Evolutionary conservation across 495 filamentous ascomycete species (phyloP), one percentile per base, ranked within the genome.

Genomic region (Arthonia radiata): DNA sequence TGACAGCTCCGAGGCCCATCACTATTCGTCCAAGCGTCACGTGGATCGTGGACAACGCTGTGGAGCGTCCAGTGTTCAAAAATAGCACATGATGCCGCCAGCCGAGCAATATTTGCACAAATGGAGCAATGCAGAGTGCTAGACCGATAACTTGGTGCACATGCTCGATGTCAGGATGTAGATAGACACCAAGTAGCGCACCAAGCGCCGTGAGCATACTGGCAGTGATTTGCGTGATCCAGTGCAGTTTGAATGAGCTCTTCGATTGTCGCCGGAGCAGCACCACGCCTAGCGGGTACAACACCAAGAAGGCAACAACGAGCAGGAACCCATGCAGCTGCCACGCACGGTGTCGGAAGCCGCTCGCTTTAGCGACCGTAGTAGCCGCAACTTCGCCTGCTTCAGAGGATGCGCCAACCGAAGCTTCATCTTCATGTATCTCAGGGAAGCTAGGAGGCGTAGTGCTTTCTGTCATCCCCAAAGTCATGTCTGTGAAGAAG

Each of bases 61-160:
- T 47, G 22, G 39, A 18, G 17, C 37, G 23, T 8, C 31, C 27
- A 2, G 42, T 27, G 22, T 31, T 25, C 17, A 46, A 2, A 23
- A 46, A 47, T 13, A 23, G 33, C 14, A 41, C 18, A 24, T 47
- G 43, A 13, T 47, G 43, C 22, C 43, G 30, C 43, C 43, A 47
- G 4, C 43, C 43, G 12, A 47, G 24, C 1, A 46, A 15, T 7
- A 15, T 30, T 35, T 47, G 43, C 4, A 37, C 18, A 0, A 21
- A 22, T 1, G 45, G 18, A 14, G 26, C 13, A 1, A 31, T 2
- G 1, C 31, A 28, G 14, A 46, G 29, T 1, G 7, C 28, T 1
- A 33, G 18, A 6, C 43, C 43, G 7, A 38, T 6, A 33, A 27
- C 31, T 29, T 42, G 39, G 19, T 46, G 43, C 11, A 33, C 26